Evolutionary conservation across 129 eudicot species (phyloP), one percentile per base, ranked within the genome.

Genomic region (Glebionis coronaria): DNA sequence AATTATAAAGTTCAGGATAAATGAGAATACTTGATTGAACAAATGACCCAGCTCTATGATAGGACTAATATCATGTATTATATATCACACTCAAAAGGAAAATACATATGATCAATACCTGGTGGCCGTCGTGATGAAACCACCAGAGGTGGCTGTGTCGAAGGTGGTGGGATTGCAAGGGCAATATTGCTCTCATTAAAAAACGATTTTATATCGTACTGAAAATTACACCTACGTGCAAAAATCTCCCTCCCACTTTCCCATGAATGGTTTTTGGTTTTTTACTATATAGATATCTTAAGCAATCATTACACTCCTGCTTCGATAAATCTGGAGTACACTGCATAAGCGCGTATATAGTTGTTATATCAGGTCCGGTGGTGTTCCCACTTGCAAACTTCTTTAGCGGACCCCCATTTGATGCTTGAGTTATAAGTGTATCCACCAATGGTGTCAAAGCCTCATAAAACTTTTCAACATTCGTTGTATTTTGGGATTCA

Each of bases 301-400:
- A 46, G 51, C 53, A 47, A 12, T 47, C 0, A 47, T n/a, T 47
- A n/a, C 53, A 47, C 16, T 47, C 5, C 16, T 12, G 53, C 16
- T 47, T n/a, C 16, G 16, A 47, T 47, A 47, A 47, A 0, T 47
- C 53, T 47, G 53, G 53, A 47, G 16, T 47, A n/a, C 53, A 47
- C 53, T 47, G 53, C 53, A 47, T 6, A 12, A 47, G 53, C 4
- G n/a, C 53, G 12, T 47, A n/a, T 11, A 47, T 47, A 3, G 53
- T 47, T 47, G 53, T n/a, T 12, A 47, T 12, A 47, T n/a, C 53
- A 12, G 53, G 15, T 47, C 53, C 53, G 16, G 5, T 12, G 6
- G 5, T 47, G 53, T 47, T 47, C 53, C 53, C 53, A n/a, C 53
- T 47, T n/a, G 53, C 53, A 47, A 47, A 47, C 12, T 47, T 47